A percentile compares a stretch with the other conserved stretches of the same genome.
These are phyloP conservation scores for Hyphopichia wangnamkhiaoensis DNA, from an alignment of 1,139 yeast genomes.

Conservation along the genomic window DNA sequence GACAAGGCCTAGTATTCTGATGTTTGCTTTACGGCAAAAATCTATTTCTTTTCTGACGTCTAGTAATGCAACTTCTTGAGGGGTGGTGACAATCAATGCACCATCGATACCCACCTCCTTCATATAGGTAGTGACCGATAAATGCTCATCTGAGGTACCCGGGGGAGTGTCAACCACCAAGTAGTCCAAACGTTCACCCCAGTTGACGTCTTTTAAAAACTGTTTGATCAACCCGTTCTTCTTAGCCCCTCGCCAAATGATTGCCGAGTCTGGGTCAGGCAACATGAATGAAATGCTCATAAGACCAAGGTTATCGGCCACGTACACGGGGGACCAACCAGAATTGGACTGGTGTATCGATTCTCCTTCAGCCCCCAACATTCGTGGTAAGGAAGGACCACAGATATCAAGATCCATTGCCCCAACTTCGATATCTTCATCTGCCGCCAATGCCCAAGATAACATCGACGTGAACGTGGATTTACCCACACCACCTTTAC, in stretches of 20 bases:
- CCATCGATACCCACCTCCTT: conserved; percentile 94
- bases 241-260: conserved; percentile 96
- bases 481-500: conserved; percentile 98
- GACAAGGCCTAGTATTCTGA: conserved; percentile 82
- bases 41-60: conserved; percentile 97
- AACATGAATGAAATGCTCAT: conserved; percentile 96
- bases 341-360: conserved; percentile 83
- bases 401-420: conserved; percentile 97
- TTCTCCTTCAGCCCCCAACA: conserved; percentile 92
- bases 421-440: conserved; percentile 84
- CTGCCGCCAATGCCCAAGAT: conserved; percentile 94
- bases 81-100: conserved; percentile 92
- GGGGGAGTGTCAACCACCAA: conserved; percentile 96
- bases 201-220: conserved; percentile 90
- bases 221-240: conserved; percentile 92
- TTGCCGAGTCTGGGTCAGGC: conserved; percentile 90
- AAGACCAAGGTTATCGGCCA: conserved; percentile 90
- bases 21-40: conserved; percentile 88
- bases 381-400: conserved; percentile 94
- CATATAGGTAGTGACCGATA: conserved; percentile 83
- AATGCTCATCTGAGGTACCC: conserved; percentile 96
- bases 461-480: conserved; percentile 94
- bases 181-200: conserved; percentile 88
- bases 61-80: conserved; percentile 93
- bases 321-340: conserved; percentile 97